phyloP scores from a whole-genome alignment of 805 yeast species.

The Wickerhamomyces alni region DNA sequence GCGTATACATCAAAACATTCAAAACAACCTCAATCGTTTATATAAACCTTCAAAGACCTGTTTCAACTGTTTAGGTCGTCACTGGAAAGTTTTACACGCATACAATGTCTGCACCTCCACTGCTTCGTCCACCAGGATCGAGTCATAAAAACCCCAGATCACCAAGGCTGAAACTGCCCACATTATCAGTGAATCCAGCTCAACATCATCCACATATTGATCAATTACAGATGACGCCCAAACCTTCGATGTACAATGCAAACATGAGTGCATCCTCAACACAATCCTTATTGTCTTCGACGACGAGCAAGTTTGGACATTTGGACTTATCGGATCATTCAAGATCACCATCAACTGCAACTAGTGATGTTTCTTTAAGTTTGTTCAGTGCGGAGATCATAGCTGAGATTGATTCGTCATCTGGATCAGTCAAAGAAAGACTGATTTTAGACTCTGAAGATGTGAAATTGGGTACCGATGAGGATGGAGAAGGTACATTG shows the following conservation, averaged over 20 bases:
- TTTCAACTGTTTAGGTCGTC: no score
- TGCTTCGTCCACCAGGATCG: constrained; percentile 39
- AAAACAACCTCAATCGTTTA: no score
- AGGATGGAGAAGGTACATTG: constrained; percentile 8
- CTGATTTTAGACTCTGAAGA: no score
- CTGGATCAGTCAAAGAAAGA: not conserved
- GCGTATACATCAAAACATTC: no score
- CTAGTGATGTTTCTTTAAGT: constrained; percentile 21
- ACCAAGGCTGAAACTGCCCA: constrained; percentile 39
- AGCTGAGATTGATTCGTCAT: constrained; percentile 19
- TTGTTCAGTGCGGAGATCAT: constrained; percentile 26
- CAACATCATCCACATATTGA: constrained; percentile 1
- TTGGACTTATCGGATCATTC: constrained; percentile 14
- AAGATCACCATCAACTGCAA: constrained; percentile 24
- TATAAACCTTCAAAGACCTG: no score
- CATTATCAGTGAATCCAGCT: constrained; percentile 17
- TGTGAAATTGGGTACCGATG: not conserved
- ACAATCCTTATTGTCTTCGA: constrained; percentile 13
- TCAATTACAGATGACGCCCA: not conserved
- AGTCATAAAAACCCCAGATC: constrained; percentile 32
- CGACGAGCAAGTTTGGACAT: constrained; percentile 16
- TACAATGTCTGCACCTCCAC: constrained; percentile 32
- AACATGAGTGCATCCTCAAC: constrained; percentile 12
- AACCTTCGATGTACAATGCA: constrained; percentile 1
- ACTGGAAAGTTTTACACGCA: no score